phyloP scores from a whole-genome alignment of 257 asterid species.

The Nicotiana sylvestris region DNA sequence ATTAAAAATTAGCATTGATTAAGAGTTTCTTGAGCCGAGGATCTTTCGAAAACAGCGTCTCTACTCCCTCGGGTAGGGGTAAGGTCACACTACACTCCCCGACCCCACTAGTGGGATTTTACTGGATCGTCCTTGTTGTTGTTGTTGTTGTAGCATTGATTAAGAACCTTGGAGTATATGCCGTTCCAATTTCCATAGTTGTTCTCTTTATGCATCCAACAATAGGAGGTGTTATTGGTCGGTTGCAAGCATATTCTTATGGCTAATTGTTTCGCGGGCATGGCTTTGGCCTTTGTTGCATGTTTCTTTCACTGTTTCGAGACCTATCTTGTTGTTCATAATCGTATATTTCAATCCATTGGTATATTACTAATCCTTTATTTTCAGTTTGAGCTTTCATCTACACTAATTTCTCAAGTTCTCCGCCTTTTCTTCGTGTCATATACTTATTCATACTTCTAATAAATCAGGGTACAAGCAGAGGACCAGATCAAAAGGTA shows the following conservation, averaged over 20 bases:
- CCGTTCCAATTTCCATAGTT: neutral
- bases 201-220: neutral
- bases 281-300: neutral
- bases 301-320: neutral
- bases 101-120: too few species aligned
- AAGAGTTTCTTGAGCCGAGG: neutral
- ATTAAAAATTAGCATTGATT: neutral
- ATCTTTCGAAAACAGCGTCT: too few species aligned
- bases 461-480: constrained; percentile 36
- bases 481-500: constrained; percentile 38
- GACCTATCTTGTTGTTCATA: neutral
- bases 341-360: neutral
- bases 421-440: neutral
- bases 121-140: too few species aligned
- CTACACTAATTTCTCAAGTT: neutral
- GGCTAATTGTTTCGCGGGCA: neutral
- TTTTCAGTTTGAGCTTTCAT: neutral
- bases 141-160: neutral
- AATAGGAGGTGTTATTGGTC: neutral
- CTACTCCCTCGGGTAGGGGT: too few species aligned
- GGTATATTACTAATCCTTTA: neutral
- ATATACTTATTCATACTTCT: constrained; percentile 2
- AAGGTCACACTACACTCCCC: too few species aligned
- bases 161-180: neutral
- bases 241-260: neutral